Conservation (phyloP, 441 rosid species). For the Eutrema salsugineum region DNA sequence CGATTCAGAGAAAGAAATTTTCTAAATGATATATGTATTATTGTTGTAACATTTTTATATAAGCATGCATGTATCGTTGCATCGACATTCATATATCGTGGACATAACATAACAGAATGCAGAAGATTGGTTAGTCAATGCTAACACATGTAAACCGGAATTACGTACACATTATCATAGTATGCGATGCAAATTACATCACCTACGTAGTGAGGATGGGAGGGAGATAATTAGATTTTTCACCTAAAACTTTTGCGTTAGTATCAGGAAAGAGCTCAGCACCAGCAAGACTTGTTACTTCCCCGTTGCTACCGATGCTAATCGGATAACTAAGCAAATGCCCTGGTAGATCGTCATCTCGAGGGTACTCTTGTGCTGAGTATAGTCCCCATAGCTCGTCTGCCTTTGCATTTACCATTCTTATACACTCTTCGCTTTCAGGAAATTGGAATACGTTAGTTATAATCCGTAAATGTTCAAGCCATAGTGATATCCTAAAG, state of each 20-base stretch:
- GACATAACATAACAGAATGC: neutral
- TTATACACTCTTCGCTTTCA: slow-evolving; percentile 37
- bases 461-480: slow-evolving; percentile 36
- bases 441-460: slow-evolving; percentile 18
- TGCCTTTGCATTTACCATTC: slow-evolving; percentile 31
- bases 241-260: slow-evolving; percentile 46
- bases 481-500: slow-evolving; percentile 57
- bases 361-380: slow-evolving; percentile 6
- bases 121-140: neutral
- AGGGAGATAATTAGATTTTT: slow-evolving; percentile 31
- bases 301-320: slow-evolving; percentile 33
- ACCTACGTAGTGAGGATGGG: slow-evolving; percentile 42
- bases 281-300: slow-evolving; percentile 30
- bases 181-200: neutral
- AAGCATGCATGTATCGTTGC: neutral
- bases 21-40: neutral
- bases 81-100: neutral
- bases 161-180: neutral
- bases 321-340: slow-evolving; percentile 58
- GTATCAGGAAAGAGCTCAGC: slow-evolving; percentile 53
- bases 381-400: slow-evolving; percentile 37
- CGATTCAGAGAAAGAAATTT: too few relatives aligned
- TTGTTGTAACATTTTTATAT: neutral
- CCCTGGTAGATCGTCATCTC: slow-evolving; percentile 29
- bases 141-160: neutral